Base-by-base conservation (phyloP, 495 filamentous ascomycete species). In the Aspergillus conjunctus region DNA sequence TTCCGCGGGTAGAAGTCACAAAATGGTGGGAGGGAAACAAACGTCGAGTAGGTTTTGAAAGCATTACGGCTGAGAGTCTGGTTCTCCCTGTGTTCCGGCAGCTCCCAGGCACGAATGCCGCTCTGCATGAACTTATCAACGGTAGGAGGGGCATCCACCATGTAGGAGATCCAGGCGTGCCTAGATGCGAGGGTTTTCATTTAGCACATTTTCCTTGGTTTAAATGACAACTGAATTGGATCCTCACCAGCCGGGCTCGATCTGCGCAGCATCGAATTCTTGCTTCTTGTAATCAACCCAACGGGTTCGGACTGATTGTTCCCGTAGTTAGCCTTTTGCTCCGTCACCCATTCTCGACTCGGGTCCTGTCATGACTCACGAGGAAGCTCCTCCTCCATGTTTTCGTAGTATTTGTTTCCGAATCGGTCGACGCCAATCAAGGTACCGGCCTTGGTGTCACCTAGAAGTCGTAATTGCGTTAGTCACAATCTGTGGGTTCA, bases 381-480 rank as follows among this genome's bases (percentile, higher is more conserved):
- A 51, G 95, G 95, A 49, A 99, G 81, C 75, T 99, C 94, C 72
- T 98, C 92, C 62, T 81, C 81, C 65, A 86, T 74, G 79, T 99
- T 97, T 83, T 98, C 95, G 78, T 83, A 99, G 83, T 83, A 99
- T 75, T 95, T 97, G 84, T 99, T 99, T 70, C 95, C 95, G 73
- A 85, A 97, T 68, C 86, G 83, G 81, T 99, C 95, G 62, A 73
- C 81, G 57, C 88, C 95, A 61, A 99, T 87, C 66, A 96, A 82
- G 54, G 83, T 87, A 67, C 95, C 95, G 65, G 90, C 89, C 80
- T 98, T 98, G 74, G 94, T 98, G 81, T 99, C 95, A 79, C 95
- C 95, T 90, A 69, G 60, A 68, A 7, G 70, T 70, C 60, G 67
- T 51, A 31, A 52, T 62, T 45, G 62, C 54, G 57, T 82, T 60